A percentile compares a stretch with the other conserved stretches of the same genome.
Conservation (phyloP, 1,284 basidiomycete genomes). For the Tilletia setariae region DNA sequence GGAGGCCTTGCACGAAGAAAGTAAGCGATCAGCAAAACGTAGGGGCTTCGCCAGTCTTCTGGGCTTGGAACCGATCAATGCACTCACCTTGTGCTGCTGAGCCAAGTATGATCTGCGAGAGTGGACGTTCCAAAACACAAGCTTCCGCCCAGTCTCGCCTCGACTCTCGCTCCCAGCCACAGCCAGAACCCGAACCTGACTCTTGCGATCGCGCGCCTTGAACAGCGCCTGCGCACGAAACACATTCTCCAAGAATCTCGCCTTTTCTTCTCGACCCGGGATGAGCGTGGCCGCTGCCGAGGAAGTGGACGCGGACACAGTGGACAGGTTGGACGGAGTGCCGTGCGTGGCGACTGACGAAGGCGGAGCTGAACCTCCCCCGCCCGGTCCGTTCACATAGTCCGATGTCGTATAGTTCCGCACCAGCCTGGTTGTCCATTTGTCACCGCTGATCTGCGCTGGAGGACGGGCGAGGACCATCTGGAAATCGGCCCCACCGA, state of each 20-base stretch:
- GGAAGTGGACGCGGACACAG: slow-evolving; percentile 8
- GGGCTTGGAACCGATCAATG: not conserved
- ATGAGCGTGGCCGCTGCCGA: not conserved
- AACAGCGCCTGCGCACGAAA: slow-evolving; percentile 49
- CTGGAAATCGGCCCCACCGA: slow-evolving; percentile 68
- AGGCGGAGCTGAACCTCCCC: not conserved
- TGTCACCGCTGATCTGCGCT: slow-evolving; percentile 37
- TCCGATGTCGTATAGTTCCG: slow-evolving; percentile 36
- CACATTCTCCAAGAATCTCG: slow-evolving; percentile 49
- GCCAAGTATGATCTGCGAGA: slow-evolving; percentile 23
- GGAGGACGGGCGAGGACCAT: slow-evolving; percentile 57
- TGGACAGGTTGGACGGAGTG: slow-evolving; percentile 34
- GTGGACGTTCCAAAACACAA: slow-evolving; percentile 46
- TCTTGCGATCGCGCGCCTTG: slow-evolving; percentile 33
- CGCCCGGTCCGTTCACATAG: not conserved
- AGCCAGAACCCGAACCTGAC: slow-evolving; percentile 29
- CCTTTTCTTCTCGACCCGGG: slow-evolving; percentile 41
- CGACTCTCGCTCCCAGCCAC: not conserved
- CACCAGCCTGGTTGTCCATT: slow-evolving; percentile 35
- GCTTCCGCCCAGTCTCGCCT: slow-evolving; percentile 24
- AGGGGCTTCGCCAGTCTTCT: not conserved
- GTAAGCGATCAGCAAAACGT: not conserved
- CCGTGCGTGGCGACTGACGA: slow-evolving; percentile 15
- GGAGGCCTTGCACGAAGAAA: slow-evolving; percentile 9
- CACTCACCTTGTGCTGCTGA: slow-evolving; percentile 26